phyloP scores from a whole-genome alignment of 805 yeast species.

The Zygosaccharomyces lentus region DNA sequence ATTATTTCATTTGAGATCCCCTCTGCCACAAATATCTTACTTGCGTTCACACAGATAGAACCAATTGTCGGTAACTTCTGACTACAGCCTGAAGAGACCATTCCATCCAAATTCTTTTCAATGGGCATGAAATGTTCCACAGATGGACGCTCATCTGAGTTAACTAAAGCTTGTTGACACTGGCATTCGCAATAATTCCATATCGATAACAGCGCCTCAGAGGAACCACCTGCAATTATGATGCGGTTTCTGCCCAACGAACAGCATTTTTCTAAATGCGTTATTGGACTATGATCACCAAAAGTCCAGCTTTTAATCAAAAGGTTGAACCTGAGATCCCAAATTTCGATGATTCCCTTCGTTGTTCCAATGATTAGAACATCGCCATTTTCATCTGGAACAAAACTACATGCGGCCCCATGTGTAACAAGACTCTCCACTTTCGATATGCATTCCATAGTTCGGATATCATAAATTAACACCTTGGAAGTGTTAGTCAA shows the following conservation, averaged over 20 bases:
- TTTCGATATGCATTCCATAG: conserved; percentile 41
- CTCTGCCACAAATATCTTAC: conserved; percentile 19
- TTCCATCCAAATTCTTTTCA: conserved; percentile 10
- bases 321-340: conserved; percentile 73
- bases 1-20: conserved; percentile 18
- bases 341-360: conserved; percentile 66
- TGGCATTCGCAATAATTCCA: conserved; percentile 71
- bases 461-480: conserved; percentile 52
- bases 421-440: conserved; percentile 55
- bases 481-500: conserved; percentile 53
- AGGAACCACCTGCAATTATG: conserved; percentile 65
- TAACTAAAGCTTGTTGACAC: conserved; percentile 45
- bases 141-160: conserved; percentile 25
- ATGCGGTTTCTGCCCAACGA: conserved; percentile 37
- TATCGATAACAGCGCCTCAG: conserved; percentile 53
- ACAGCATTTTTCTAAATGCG: conserved; percentile 41
- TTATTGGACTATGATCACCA: conserved; percentile 47
- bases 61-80: conserved; percentile 3
- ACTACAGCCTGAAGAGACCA: conserved; percentile 3
- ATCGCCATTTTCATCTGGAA: conserved; percentile 46
- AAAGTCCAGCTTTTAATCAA: conserved; percentile 61
- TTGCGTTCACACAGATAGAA: conserved; percentile 12
- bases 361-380: conserved; percentile 77
- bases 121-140: conserved; percentile 19
- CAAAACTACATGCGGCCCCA: conserved; percentile 63